These are phyloP conservation scores for Creolimax fragrantissima DNA, from an alignment of 78 protist species.

Conservation along the genomic window DNA sequence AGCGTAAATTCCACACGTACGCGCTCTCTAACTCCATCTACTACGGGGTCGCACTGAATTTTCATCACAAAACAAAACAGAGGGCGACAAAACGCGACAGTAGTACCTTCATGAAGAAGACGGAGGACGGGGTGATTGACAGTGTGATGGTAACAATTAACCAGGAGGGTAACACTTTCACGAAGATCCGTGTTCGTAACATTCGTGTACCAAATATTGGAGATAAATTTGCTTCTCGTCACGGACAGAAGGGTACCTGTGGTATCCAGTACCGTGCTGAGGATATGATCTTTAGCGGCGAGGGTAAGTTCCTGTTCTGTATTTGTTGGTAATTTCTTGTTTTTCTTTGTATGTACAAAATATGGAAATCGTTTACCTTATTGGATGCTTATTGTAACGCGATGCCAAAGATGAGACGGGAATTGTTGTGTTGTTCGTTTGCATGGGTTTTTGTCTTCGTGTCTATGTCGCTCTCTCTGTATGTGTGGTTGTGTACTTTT, in stretches of 20 bases:
- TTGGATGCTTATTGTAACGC: no score
- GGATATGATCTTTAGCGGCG: slow-evolving; percentile 95
- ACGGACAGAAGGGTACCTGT: slow-evolving; percentile 99
- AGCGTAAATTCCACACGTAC: no score
- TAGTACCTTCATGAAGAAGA: slow-evolving; percentile 45
- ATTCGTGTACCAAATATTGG: slow-evolving; percentile 97
- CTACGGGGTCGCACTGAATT: no score
- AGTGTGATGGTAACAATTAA: slow-evolving; percentile 26
- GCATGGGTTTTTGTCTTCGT: no score
- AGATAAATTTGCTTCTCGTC: slow-evolving; percentile 99
- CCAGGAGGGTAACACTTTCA: slow-evolving; percentile 74
- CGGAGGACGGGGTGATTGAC: slow-evolving; percentile 89
- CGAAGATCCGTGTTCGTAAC: slow-evolving; percentile 85
- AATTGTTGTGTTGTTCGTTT: no score
- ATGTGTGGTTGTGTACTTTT: background rate
- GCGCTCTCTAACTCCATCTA: no score
- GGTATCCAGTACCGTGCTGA: slow-evolving; percentile 96
- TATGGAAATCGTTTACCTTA: no score
- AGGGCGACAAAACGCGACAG: slow-evolving; percentile 56
- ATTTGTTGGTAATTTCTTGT: background rate
- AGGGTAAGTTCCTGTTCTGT: background rate
- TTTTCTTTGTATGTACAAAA: background rate
- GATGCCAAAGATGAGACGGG: no score
- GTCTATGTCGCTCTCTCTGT: no score
- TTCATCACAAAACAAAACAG: no score